A percentile compares a stretch with the other conserved stretches of the same genome.
Conservation (phyloP, 805 yeast species). For the Metschnikowia arizonensis region DNA sequence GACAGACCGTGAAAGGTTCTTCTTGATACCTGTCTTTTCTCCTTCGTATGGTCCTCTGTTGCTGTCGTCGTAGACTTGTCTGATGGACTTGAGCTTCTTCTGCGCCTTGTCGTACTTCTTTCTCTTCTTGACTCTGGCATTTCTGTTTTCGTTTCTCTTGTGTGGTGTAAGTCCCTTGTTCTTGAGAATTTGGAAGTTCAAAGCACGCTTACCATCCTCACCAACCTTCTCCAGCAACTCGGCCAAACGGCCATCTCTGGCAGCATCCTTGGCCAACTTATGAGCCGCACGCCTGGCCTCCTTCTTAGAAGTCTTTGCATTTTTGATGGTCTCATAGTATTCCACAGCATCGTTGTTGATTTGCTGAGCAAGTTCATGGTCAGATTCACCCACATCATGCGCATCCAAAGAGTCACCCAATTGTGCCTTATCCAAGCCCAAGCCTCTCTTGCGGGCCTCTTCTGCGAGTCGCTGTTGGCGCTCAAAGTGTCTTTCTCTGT, state of each 20-base stretch:
- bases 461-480: constrained; percentile 83
- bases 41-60: constrained; percentile 77
- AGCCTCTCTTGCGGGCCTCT: constrained; percentile 84
- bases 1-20: constrained; percentile 84
- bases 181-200: constrained; percentile 90
- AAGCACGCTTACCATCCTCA: constrained; percentile 86
- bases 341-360: constrained; percentile 46
- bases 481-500: constrained; percentile 84
- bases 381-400: constrained; percentile 47
- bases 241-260: constrained; percentile 76
- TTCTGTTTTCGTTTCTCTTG: constrained; percentile 89
- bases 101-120: constrained; percentile 92
- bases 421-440: constrained; percentile 39
- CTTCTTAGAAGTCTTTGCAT: constrained; percentile 46
- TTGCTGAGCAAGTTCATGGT: constrained; percentile 39
- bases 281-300: constrained; percentile 60
- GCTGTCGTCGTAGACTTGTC: constrained; percentile 79
- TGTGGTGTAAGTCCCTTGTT: constrained; percentile 94
- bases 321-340: constrained; percentile 55
- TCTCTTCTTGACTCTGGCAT: constrained; percentile 97
- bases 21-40: constrained; percentile 96
- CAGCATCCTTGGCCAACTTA: constrained; percentile 66
- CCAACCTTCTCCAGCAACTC: constrained; percentile 66
- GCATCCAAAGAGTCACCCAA: constrained; percentile 57
- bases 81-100: constrained; percentile 85